Percentiles rank a stretch among this genome's conserved stretches.
These are phyloP conservation scores for Monosporozyma solicola DNA, from an alignment of 805 yeast species.

Conservation along the genomic window DNA sequence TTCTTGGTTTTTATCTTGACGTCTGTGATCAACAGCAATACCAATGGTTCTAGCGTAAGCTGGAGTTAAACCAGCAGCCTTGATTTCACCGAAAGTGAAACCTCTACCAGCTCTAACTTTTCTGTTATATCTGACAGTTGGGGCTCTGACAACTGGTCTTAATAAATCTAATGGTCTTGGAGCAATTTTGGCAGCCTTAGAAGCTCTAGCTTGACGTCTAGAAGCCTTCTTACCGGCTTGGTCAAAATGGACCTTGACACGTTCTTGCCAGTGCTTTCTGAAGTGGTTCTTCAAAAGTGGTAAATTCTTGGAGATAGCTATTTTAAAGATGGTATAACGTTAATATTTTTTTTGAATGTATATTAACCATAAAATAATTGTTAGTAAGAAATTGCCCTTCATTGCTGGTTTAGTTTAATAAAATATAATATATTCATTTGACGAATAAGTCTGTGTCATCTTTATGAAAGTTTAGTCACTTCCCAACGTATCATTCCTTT, in stretches of 20 bases:
- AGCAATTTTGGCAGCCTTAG: conserved; percentile 90
- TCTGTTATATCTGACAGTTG: conserved; percentile 98
- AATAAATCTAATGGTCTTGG: conserved; percentile 96
- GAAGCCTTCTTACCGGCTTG: conserved; percentile 99
- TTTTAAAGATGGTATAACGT: conserved; percentile 6
- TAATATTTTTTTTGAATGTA: not conserved
- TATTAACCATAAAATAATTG: not conserved
- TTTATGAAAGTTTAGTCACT: too few species aligned
- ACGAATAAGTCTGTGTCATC: too few species aligned
- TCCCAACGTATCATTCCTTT: too few species aligned
- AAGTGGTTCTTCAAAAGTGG: conserved; percentile 99
- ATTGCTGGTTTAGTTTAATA: not conserved
- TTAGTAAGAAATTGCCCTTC: conserved; percentile 1
- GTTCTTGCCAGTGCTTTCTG: conserved; percentile 99
- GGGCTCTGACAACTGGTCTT: conserved; percentile 98
- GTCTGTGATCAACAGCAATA: conserved; percentile 99
- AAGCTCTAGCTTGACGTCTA: conserved; percentile 90
- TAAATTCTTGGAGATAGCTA: conserved; percentile 97
- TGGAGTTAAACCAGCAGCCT: conserved; percentile 91
- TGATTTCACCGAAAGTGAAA: conserved; percentile 94
- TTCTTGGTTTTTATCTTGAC: conserved; percentile 96
- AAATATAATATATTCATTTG: not conserved
- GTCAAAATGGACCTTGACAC: conserved; percentile 99
- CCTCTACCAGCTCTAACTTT: conserved; percentile 99
- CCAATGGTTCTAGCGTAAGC: conserved; percentile 98